phyloP scores from a whole-genome alignment of 768 basidiomycete genomes.

The Xerocomus brunneocitrinus region DNA sequence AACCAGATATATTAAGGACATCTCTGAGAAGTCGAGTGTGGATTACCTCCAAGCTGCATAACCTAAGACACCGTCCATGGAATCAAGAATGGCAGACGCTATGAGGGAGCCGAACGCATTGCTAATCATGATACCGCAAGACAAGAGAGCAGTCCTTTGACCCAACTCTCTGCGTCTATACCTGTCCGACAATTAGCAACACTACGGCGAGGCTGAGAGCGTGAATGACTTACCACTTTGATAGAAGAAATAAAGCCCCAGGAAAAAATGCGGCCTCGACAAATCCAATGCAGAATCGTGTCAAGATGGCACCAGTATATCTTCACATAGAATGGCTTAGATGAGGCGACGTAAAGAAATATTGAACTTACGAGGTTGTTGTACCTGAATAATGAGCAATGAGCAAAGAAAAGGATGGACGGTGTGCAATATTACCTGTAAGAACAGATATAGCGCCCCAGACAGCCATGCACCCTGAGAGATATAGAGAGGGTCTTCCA shows the following conservation, averaged over 20 bases:
- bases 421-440: slow-evolving; percentile 37
- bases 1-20: background rate
- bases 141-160: slow-evolving; percentile 59
- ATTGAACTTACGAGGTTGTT: slow-evolving; percentile 32
- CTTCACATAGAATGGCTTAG: slow-evolving; percentile 29
- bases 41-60: slow-evolving; percentile 68
- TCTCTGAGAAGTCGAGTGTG: background rate
- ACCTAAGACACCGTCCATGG: slow-evolving; percentile 67
- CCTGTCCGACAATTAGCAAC: slow-evolving; percentile 45
- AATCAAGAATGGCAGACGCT: slow-evolving; percentile 68
- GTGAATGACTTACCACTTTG: slow-evolving; percentile 32
- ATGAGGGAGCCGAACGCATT: slow-evolving; percentile 82
- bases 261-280: slow-evolving; percentile 72
- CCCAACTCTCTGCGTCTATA: slow-evolving; percentile 72
- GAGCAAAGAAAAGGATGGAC: background rate
- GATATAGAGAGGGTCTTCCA: slow-evolving; percentile 64
- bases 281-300: slow-evolving; percentile 75
- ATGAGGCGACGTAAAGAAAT: background rate
- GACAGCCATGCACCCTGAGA: slow-evolving; percentile 61
- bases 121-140: slow-evolving; percentile 68
- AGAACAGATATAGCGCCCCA: slow-evolving; percentile 63
- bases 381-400: slow-evolving; percentile 30
- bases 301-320: slow-evolving; percentile 60
- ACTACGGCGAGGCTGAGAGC: slow-evolving; percentile 24
- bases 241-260: slow-evolving; percentile 44